Percentiles rank a stretch among this genome's conserved stretches.
Evolutionary conservation across 169 alveolate genomes (phyloP).

Genomic region (Plasmodium sp.): DNA sequence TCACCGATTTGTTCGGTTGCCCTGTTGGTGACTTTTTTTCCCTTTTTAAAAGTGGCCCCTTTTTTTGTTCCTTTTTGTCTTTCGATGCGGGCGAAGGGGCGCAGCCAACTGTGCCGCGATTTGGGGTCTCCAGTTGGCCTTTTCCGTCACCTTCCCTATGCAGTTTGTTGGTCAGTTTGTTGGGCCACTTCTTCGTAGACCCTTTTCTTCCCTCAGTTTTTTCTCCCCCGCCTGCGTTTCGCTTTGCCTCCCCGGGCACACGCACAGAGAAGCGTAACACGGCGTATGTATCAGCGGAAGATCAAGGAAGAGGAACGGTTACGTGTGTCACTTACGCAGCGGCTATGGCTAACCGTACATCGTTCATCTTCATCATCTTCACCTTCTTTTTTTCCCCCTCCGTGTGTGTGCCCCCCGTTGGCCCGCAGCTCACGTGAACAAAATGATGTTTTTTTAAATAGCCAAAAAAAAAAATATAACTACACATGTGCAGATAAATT

Average conservation of each 20-base stretch:
- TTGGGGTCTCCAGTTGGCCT: neutral
- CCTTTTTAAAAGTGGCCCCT: neutral
- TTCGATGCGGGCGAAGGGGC: neutral
- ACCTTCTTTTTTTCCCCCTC: neutral
- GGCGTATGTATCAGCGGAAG: neutral
- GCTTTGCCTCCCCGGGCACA: neutral
- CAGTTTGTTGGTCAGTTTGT: neutral
- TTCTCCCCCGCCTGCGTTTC: neutral
- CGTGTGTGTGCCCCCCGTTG: neutral
- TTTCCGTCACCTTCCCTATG: neutral
- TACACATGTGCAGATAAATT: neutral
- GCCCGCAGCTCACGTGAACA: neutral
- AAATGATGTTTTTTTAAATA: neutral
- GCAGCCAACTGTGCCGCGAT: neutral
- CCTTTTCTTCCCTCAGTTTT: neutral
- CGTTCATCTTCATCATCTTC: neutral
- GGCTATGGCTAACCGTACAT: neutral
- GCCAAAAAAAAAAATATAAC: neutral
- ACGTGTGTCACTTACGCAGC: neutral
- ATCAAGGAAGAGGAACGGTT: neutral
- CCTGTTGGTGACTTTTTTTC: neutral
- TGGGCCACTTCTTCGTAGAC: neutral
- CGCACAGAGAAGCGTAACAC: neutral
- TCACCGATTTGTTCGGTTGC: neutral
- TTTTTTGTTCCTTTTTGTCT: neutral